Evolutionary conservation across 306 rosid genomes (phyloP), one percentile per base, ranked within the genome.

Genomic region (Leucaena leucocephala): DNA sequence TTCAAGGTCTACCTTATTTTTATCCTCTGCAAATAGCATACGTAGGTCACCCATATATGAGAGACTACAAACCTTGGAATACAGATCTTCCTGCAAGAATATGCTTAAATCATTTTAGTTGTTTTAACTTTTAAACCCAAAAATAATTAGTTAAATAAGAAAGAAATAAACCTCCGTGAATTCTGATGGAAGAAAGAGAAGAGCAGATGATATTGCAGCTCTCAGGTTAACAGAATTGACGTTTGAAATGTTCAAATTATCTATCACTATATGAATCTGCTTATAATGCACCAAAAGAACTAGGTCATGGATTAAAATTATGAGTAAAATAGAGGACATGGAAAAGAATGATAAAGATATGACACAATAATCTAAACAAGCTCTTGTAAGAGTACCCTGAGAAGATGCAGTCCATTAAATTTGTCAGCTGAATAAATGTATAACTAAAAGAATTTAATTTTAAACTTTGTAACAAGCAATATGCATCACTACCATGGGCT

Each of bases 1-100:
- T 4, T 71, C 68, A 27, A 83, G 76, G 57, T 68, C 36, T 86
- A 92, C 98, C 98, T 95, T 92, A 80, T 88, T 75, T 88, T 85
- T 91, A 82, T 95, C 98, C 91, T 95, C 98, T 0, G 97, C 97
- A 92, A 95, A 95, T 80, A 92, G 86, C 98, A 92, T 95, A 27
- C 97, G 94, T 77, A 95, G 73, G 75, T 95, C 98, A 44, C 98
- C 98, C 78, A 69, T 86, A 68, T 95, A 92, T 10, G 98, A 95
- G 66, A 95, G 98, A 76, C 94, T 88, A 63, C 98, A 95, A 82
- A 95, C 87, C 86, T 92, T 92, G 76, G 97, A 95, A 85, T 92
- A 95, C 19, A 95, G 87, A 76, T 95, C 96, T 79, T 80, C 94
- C 98, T 95, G 92, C 91, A 84, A 50, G 72, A 61, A 19, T 21